phyloP scores from a whole-genome alignment of 768 basidiomycete genomes.

The Rhizopogon rudus region DNA sequence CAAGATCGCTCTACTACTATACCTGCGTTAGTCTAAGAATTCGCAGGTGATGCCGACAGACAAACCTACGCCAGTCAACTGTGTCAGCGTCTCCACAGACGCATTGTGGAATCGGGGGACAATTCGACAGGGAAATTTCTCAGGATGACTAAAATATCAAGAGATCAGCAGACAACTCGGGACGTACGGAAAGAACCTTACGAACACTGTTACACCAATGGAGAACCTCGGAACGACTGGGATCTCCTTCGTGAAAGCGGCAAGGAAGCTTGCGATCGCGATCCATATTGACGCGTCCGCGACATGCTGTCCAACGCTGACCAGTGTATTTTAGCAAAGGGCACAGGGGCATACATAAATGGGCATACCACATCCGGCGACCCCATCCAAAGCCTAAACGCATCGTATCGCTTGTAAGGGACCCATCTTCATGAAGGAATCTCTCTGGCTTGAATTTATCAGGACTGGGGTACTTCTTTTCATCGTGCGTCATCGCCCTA shows the following conservation, averaged over 20 bases:
- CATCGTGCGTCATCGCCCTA: constrained; percentile 14
- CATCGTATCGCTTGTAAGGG: neutral
- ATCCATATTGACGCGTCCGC: neutral
- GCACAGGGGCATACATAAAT: no score
- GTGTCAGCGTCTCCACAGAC: no score
- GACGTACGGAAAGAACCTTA: neutral
- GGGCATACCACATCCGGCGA: neutral
- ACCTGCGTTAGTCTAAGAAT: no score
- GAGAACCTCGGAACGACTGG: constrained; percentile 2
- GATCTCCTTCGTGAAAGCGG: constrained; percentile 10
- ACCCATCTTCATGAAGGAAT: constrained; percentile 17
- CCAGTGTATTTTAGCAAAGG: no score
- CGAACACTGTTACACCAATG: constrained; percentile 3
- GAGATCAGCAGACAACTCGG: no score
- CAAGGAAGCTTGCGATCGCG: constrained; percentile 7
- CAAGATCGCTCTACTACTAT: no score
- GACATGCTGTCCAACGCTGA: neutral
- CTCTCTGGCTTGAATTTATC: constrained; percentile 28
- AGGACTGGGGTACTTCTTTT: constrained; percentile 12
- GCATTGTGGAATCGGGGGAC: constrained; percentile 1
- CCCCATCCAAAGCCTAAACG: neutral
- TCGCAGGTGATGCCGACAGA: no score
- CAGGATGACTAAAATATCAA: constrained; percentile 7
- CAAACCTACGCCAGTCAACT: no score
- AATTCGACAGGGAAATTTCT: constrained; percentile 12